Conservation (phyloP, 257 asterid species). For the Solanum raphanifolium region DNA sequence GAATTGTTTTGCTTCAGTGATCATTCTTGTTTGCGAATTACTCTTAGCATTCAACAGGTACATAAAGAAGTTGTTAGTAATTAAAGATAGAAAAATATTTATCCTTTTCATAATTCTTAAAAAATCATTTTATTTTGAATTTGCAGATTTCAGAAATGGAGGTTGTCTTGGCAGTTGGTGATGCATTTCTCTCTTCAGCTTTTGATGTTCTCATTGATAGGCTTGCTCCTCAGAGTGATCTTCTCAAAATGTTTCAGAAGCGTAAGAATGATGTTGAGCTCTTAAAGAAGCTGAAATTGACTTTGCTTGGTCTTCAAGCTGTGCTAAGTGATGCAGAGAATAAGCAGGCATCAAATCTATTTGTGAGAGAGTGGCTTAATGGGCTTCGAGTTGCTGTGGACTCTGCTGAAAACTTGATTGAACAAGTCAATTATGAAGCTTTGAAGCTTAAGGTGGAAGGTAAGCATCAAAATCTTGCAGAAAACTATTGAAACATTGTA, state of each 20-base stretch:
- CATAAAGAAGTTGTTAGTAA: background rate
- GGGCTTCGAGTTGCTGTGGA: background rate
- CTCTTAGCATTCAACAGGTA: background rate
- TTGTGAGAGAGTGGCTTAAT: constrained; percentile 3
- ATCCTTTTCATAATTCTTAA: background rate
- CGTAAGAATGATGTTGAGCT: background rate
- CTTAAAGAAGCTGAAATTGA: background rate
- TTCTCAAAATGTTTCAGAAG: background rate
- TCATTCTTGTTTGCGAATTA: background rate
- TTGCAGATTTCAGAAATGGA: background rate
- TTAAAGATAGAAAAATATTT: background rate
- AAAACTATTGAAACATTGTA: background rate
- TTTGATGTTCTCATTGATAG: background rate
- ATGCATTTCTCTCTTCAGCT: background rate
- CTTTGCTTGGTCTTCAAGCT: background rate
- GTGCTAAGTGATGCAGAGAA: constrained; percentile 17
- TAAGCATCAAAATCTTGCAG: background rate
- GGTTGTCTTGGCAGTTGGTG: background rate
- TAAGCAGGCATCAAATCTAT: background rate
- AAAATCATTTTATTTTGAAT: background rate
- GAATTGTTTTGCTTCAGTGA: no score
- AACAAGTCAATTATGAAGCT: background rate
- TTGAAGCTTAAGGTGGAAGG: background rate
- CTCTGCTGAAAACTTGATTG: background rate
- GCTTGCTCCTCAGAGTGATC: background rate